Evolutionary conservation across 2,329 filamentous ascomycete species (phyloP), one percentile per base, ranked within the genome.

Genomic region (Colletotrichum sp.): DNA sequence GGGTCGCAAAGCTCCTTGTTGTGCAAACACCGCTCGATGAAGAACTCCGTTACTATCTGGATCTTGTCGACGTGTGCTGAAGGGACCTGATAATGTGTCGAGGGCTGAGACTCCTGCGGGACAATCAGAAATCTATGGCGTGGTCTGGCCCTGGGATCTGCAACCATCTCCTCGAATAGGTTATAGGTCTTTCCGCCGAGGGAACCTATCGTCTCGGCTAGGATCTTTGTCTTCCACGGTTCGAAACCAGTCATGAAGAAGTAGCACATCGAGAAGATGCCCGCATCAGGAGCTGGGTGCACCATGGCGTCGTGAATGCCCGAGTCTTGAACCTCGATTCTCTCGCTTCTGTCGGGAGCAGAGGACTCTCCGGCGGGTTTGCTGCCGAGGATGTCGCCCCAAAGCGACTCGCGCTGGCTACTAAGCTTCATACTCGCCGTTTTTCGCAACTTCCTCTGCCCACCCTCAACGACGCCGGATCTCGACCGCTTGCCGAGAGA

Each of bases 1-100:
- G 96, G 95, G 34, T 94, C 88, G 63, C 95, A 88, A 79, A 96
- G 91, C 30, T 86, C 87, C 83, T 95, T 97, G 78, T 92, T 91
- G 82, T 96, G 93, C 52, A 99, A 87, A 82, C 96, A 99, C 64
- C 92, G 92, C 85, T 99, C 97, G 68, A 99, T 89, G 90, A 96
- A 99, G 89, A 97, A 98, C 82, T 98, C 96, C 13, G 96, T 99
- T 36, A 98, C 92, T 59, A 90, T 82, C 67, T 88, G 82, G 9
- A 91, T 81, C 32, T 83, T 78, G 24, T 85, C 86, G 63, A 86
- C 83, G 6, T 84, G 83, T 6, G 85, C 78, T 3, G 87, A 67
- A 9, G 81, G 80, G 10, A 82, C 73, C 10, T 79, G 80, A 10
- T 85, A 90, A 62, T 89, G 88, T 1, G 86, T 85, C 2, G 87